Conservation (phyloP, 208 protist genomes). For the Trypanosoma lewisi region DNA sequence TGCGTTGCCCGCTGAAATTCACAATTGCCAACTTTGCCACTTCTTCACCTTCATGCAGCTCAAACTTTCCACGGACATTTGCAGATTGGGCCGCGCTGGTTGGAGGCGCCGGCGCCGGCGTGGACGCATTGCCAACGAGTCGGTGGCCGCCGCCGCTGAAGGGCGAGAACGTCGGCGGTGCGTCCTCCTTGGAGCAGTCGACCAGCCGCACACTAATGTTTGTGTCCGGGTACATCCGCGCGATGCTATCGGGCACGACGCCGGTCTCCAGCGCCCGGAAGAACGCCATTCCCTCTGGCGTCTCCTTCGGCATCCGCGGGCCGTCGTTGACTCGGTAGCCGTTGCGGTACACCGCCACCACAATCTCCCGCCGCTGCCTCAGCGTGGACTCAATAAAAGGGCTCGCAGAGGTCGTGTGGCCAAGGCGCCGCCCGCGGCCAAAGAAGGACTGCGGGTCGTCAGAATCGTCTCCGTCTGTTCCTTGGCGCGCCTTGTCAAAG, state of each 20-base stretch:
- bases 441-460: slow-evolving; percentile 53
- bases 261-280: slow-evolving; percentile 57
- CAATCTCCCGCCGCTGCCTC: slow-evolving; percentile 42
- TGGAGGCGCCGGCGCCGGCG: slow-evolving; percentile 3
- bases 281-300: slow-evolving; percentile 42
- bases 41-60: slow-evolving; percentile 41
- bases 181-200: slow-evolving; percentile 54
- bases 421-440: slow-evolving; percentile 68
- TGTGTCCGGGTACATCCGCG: slow-evolving; percentile 50
- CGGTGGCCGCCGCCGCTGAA: slow-evolving; percentile 66
- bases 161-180: slow-evolving; percentile 34
- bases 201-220: slow-evolving; percentile 59
- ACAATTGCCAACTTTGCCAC: slow-evolving; percentile 61
- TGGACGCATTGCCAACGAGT: slow-evolving; percentile 19
- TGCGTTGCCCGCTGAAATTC: slow-evolving; percentile 52
- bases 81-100: neutral
- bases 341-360: slow-evolving; percentile 66
- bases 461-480: neutral
- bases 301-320: slow-evolving; percentile 30
- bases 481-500: slow-evolving; percentile 24
- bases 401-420: slow-evolving; percentile 63
- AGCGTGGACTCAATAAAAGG: slow-evolving; percentile 61
- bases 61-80: slow-evolving; percentile 27
- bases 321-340: slow-evolving; percentile 59
- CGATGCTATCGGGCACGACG: slow-evolving; percentile 50